Evolutionary conservation across 2,329 filamentous ascomycete genomes (phyloP).

Genomic region (Fusarium aywerte): DNA sequence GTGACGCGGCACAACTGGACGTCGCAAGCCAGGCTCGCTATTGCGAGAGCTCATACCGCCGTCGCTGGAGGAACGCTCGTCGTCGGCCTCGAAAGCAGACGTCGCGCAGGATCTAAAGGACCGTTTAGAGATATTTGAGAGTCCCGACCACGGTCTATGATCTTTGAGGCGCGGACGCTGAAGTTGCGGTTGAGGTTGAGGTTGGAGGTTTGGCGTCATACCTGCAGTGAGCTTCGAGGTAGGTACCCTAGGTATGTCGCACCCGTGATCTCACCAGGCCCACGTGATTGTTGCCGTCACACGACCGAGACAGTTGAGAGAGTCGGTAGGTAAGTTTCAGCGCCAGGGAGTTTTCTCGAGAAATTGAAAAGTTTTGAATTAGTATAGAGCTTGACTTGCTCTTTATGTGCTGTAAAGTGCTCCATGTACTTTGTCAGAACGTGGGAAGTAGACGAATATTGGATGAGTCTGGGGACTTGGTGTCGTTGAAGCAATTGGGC

Average conservation of each 20-base stretch:
- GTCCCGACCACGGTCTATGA: slow-evolving; percentile 59
- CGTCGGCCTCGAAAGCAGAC: slow-evolving; percentile 75
- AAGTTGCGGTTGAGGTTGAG: slow-evolving; percentile 31
- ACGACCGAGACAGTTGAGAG: slow-evolving; percentile 28
- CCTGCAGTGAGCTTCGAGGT: background rate
- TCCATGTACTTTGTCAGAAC: slow-evolving; percentile 33
- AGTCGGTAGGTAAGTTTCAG: slow-evolving; percentile 4
- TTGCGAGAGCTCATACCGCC: slow-evolving; percentile 51
- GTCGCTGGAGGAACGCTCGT: slow-evolving; percentile 68
- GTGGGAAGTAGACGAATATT: background rate
- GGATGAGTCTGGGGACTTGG: background rate
- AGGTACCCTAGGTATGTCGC: background rate
- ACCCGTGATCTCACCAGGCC: slow-evolving; percentile 41
- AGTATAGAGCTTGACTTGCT: slow-evolving; percentile 18
- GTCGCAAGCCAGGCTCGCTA: slow-evolving; percentile 53
- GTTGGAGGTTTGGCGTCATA: slow-evolving; percentile 45
- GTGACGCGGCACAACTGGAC: slow-evolving; percentile 65
- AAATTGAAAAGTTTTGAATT: slow-evolving; percentile 11
- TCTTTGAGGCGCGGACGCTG: slow-evolving; percentile 56
- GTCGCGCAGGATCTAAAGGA: slow-evolving; percentile 67
- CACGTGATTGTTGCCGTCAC: slow-evolving; percentile 48
- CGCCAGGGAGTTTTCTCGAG: slow-evolving; percentile 12
- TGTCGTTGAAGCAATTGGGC: slow-evolving; percentile 3
- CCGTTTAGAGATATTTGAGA: slow-evolving; percentile 64
- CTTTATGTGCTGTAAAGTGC: slow-evolving; percentile 10